Conservation (phyloP, 352 stramenopile genomes). For the Pythium biforme region DNA sequence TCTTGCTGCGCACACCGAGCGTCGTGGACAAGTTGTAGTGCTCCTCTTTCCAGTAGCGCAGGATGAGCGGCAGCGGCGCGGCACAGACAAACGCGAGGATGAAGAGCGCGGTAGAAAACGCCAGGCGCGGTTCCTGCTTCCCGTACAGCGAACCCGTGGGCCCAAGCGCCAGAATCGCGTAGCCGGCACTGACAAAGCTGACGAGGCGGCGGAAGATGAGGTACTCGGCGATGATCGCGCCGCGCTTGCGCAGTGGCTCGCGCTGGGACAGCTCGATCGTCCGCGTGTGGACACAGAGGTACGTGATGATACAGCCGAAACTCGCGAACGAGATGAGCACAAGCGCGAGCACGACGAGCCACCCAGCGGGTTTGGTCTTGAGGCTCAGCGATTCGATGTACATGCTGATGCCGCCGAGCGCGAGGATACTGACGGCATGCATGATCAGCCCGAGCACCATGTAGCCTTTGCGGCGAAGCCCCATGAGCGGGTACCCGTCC, state of each 20-base stretch:
- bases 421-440: conserved; percentile 20
- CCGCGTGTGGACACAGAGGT: conserved; percentile 41
- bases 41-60: conserved; percentile 39
- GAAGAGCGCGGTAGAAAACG: conserved; percentile 33
- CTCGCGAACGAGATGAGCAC: conserved; percentile 32
- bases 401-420: conserved; percentile 22
- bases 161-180: conserved; percentile 22
- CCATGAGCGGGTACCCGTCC: conserved; percentile 32
- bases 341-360: conserved; percentile 28
- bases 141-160: background rate
- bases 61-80: conserved; percentile 30
- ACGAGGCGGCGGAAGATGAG: conserved; percentile 35
- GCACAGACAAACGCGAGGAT: conserved; percentile 33
- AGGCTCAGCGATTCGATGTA: conserved; percentile 20
- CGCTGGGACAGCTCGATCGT: conserved; percentile 43
- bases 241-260: conserved; percentile 32
- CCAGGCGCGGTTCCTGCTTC: conserved; percentile 17
- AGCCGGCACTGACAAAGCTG: conserved; percentile 22
- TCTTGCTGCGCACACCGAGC: conserved; percentile 32
- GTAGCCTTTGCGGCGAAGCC: conserved; percentile 36
- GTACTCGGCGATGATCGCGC: conserved; percentile 34
- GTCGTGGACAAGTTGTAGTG: conserved; percentile 35
- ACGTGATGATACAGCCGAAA: conserved; percentile 44
- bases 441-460: conserved; percentile 35
- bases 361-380: conserved; percentile 4